phyloP scores from a whole-genome alignment of 2,329 filamentous ascomycete genomes.

The Amesomyces nigricolor region DNA sequence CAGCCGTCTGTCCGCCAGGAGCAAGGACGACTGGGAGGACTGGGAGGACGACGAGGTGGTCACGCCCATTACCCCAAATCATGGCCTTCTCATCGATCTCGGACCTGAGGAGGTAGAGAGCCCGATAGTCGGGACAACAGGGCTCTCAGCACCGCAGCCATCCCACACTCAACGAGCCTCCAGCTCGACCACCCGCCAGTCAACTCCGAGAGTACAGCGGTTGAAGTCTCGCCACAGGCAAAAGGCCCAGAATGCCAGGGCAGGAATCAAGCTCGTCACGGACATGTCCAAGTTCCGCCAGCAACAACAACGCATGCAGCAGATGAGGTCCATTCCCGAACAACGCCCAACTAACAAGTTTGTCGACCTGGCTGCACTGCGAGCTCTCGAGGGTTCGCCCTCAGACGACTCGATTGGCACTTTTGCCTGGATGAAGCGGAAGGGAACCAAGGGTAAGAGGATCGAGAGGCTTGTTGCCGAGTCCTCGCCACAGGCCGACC shows the following conservation, averaged over 20 bases:
- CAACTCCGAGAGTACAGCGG: slow-evolving; percentile 39
- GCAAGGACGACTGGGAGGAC: slow-evolving; percentile 46
- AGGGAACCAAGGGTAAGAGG: slow-evolving; percentile 31
- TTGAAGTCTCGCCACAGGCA: slow-evolving; percentile 57
- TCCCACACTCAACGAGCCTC: slow-evolving; percentile 22
- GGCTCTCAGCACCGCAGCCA: slow-evolving; percentile 2
- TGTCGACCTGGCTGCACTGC: slow-evolving; percentile 54
- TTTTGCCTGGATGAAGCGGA: slow-evolving; percentile 51
- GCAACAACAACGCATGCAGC: slow-evolving; percentile 35
- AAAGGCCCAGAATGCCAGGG: slow-evolving; percentile 54
- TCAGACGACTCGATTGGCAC: slow-evolving; percentile 50
- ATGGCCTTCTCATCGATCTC: slow-evolving; percentile 29
- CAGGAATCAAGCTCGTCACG: slow-evolving; percentile 64
- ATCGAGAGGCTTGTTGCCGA: slow-evolving; percentile 24
- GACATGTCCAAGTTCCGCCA: slow-evolving; percentile 54
- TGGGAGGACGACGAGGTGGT: slow-evolving; percentile 46
- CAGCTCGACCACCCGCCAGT: slow-evolving; percentile 31
- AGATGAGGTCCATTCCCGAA: slow-evolving; percentile 24
- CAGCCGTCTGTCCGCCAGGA: slow-evolving; percentile 20
- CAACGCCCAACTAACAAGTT: slow-evolving; percentile 40
- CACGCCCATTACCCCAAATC: slow-evolving; percentile 36
- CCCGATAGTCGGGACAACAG: not conserved
- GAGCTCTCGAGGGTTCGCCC: slow-evolving; percentile 53
- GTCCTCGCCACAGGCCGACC: slow-evolving; percentile 35
- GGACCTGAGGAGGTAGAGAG: not conserved